Conservation (phyloP, 1,139 yeast genomes). For the Saccharomyces hybrid region DNA sequence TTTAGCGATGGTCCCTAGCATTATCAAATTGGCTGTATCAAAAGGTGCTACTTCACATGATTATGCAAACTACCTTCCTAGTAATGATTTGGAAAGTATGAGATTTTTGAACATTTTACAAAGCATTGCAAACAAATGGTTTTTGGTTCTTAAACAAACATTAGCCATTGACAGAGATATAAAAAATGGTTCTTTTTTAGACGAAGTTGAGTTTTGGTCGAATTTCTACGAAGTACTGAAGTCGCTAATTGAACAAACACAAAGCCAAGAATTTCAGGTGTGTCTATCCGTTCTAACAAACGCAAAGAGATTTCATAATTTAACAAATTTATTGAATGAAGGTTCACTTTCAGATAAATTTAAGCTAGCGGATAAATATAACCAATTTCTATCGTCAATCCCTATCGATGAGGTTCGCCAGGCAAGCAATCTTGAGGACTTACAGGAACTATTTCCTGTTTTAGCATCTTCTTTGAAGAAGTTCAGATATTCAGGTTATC, state of each 20-base stretch:
- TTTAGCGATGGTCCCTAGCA: slow-evolving; percentile 45
- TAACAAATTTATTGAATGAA: slow-evolving; percentile 65
- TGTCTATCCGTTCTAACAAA: slow-evolving; percentile 56
- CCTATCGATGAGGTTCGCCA: slow-evolving; percentile 57
- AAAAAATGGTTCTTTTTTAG: slow-evolving; percentile 50
- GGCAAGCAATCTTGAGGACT: slow-evolving; percentile 40
- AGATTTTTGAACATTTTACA: slow-evolving; percentile 60
- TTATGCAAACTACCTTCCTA: slow-evolving; percentile 32
- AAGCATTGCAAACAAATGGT: slow-evolving; percentile 64
- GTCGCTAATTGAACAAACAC: slow-evolving; percentile 52
- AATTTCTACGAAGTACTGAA: slow-evolving; percentile 58
- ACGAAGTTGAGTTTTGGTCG: slow-evolving; percentile 76
- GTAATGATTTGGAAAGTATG: slow-evolving; percentile 41
- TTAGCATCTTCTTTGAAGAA: slow-evolving; percentile 60
- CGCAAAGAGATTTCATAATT: slow-evolving; percentile 75
- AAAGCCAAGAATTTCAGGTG: slow-evolving; percentile 45
- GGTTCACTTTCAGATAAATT: slow-evolving; percentile 59
- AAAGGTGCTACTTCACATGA: slow-evolving; percentile 30
- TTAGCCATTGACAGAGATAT: slow-evolving; percentile 49
- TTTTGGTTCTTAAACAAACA: slow-evolving; percentile 51
- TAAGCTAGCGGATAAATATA: slow-evolving; percentile 46
- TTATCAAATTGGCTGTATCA: slow-evolving; percentile 37
- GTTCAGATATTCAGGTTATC: slow-evolving; percentile 54
- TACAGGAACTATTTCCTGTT: slow-evolving; percentile 40
- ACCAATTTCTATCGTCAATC: slow-evolving; percentile 59